Conservation (phyloP, 2,329 filamentous ascomycete genomes). For the Xylariales sp. region DNA sequence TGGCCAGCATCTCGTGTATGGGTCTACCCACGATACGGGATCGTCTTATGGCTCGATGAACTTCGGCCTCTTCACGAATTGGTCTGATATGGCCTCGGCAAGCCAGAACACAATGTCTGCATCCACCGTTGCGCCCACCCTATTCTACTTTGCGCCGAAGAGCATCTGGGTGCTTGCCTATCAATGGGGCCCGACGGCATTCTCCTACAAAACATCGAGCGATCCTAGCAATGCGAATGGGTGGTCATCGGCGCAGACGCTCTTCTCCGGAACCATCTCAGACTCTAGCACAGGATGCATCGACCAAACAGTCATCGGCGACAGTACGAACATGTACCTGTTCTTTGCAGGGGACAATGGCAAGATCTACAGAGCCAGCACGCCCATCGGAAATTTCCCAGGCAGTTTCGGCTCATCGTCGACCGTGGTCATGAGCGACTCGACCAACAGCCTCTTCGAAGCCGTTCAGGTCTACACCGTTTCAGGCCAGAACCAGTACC, state of each 20-base stretch:
- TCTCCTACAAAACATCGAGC: slow-evolving; percentile 55
- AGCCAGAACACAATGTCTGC: slow-evolving; percentile 46
- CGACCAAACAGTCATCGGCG: slow-evolving; percentile 61
- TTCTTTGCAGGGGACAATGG: slow-evolving; percentile 67
- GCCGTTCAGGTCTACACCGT: slow-evolving; percentile 63
- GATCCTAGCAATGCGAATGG: slow-evolving; percentile 53
- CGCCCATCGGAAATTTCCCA: slow-evolving; percentile 60
- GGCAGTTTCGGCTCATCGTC: slow-evolving; percentile 50
- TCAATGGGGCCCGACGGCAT: slow-evolving; percentile 57
- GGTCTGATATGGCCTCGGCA: slow-evolving; percentile 44
- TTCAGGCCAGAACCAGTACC: slow-evolving; percentile 48
- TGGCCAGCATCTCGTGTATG: slow-evolving; percentile 58
- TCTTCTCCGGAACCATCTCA: slow-evolving; percentile 52
- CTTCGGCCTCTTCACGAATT: slow-evolving; percentile 52
- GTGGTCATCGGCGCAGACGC: slow-evolving; percentile 49
- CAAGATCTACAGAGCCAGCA: slow-evolving; percentile 59
- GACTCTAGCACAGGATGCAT: slow-evolving; percentile 50
- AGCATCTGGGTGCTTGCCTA: slow-evolving; percentile 60
- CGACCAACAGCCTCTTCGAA: slow-evolving; percentile 56
- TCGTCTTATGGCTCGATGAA: slow-evolving; percentile 51
- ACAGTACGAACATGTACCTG: slow-evolving; percentile 57
- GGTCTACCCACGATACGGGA: slow-evolving; percentile 38
- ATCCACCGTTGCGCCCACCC: slow-evolving; percentile 51
- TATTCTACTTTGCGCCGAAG: slow-evolving; percentile 61
- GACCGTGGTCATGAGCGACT: slow-evolving; percentile 47